Evolutionary conservation across 352 stramenopile species (phyloP), one percentile per base, ranked within the genome.

Genomic region (Pseudoperonospora humuli): DNA sequence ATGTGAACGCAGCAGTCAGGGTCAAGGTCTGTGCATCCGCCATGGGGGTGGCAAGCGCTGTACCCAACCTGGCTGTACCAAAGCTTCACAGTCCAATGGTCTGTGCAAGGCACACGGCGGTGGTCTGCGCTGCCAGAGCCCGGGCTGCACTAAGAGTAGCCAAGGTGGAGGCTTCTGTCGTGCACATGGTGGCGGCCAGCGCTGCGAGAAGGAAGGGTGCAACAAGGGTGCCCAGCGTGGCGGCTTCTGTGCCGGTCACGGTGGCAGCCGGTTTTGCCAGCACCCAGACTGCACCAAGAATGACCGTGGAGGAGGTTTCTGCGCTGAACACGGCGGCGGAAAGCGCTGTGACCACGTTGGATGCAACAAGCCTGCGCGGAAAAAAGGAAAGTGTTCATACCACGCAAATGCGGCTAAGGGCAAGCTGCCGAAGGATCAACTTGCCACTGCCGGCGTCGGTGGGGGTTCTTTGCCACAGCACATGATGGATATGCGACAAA

Each of bases 241-340:
- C 15, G 81, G 81, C 0, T 86, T 89, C 40, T 95, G 83, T 35
- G 79, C 78, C 2, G 72, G 71, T 21, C 83, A 95, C 54, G 81
- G 83, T n/a, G 83, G 83, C 34, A 75, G 56, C 15, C 75, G 77
- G 20, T 84, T 88, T 25, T 95, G 83, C 63, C 69, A 86, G 56
- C 69, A 86, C 42, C 69, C 71, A n/a, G 79, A 87, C 38, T 95
- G 83, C 63, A 87, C 75, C 45, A 93, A 93, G 61, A 90, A 90
- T 47, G 83, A 93, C 51, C 76, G 81, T 14, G 81, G 83, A 9
- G 83, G 81, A 19, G 83, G 83, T 31, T 93, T 83, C 47, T 95
- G 83, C 50, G 81, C 81, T 3, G 73, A 89, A 39, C 83, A 95
- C 50, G 83, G 83, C 37, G 83, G 83, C 25, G 83, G 81, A 51